phyloP scores from a whole-genome alignment of 202 grass and related monocot genomes.

The Schoenoplectus tabernaemontani region DNA sequence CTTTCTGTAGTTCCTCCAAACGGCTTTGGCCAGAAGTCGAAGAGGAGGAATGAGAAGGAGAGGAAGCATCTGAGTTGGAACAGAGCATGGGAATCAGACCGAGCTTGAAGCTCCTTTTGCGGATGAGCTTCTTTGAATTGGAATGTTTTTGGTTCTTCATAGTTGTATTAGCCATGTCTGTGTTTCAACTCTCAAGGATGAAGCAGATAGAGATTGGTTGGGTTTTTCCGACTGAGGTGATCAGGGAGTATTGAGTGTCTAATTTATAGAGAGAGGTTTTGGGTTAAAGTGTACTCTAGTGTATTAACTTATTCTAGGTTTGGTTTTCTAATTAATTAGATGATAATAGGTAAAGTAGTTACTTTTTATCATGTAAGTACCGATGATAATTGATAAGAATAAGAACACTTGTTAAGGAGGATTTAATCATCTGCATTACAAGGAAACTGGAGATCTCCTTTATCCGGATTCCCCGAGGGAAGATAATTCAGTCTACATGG shows the following conservation, averaged over 20 bases:
- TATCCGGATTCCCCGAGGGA: too few relatives aligned
- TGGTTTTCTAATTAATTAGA: not conserved
- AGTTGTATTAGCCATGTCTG: constrained; percentile 40
- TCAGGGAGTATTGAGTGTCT: constrained; percentile 11
- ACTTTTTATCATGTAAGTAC: not conserved
- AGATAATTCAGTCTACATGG: too few relatives aligned
- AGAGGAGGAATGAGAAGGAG: constrained; percentile 23
- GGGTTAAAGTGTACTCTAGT: not conserved
- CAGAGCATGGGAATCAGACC: constrained; percentile 49
- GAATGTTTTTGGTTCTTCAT: constrained; percentile 25
- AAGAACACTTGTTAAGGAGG: not conserved
- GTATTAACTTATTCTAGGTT: not conserved
- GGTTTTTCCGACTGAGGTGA: not conserved
- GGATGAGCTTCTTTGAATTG: constrained; percentile 28
- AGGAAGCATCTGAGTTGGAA: constrained; percentile 35
- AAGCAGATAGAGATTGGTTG: too few relatives aligned
- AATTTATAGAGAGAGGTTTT: constrained; percentile 25
- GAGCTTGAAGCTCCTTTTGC: constrained; percentile 61
- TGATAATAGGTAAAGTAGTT: not conserved
- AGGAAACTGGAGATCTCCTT: not conserved
- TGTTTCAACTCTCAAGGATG: not conserved
- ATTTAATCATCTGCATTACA: not conserved
- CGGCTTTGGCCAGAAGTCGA: constrained; percentile 28
- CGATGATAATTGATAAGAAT: not conserved
- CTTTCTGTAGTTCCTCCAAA: constrained; percentile 46